These are phyloP conservation scores for Hypomyces perniciosus DNA, from an alignment of 2,329 filamentous ascomycete species.

Conservation along the genomic window DNA sequence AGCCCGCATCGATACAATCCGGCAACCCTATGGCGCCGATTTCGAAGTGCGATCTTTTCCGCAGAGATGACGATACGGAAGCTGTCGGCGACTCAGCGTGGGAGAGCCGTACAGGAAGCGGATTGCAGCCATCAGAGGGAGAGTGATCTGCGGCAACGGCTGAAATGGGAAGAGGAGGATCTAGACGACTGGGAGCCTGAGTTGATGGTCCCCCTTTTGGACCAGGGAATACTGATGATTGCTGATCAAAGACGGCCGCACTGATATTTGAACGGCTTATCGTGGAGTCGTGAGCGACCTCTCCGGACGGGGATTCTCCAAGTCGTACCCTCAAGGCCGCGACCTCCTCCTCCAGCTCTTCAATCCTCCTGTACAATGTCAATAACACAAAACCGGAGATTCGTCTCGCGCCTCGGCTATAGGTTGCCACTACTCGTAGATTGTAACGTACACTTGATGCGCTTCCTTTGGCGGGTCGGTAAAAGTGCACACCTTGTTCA, in stretches of 20 bases:
- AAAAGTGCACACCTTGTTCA: constrained; percentile 20
- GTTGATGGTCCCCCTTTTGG: too few relatives aligned
- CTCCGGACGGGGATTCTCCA: neutral
- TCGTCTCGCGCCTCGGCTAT: neutral
- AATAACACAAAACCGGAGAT: neutral
- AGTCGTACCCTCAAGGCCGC: constrained; percentile 12
- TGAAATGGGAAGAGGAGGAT: neutral
- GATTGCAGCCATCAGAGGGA: neutral
- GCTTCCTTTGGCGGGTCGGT: constrained; percentile 19
- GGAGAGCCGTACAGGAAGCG: neutral
- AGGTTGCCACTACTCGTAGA: neutral
- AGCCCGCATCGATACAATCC: constrained; percentile 18
- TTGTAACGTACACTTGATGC: constrained; percentile 15
- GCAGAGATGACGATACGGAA: neutral
- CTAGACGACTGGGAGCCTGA: neutral
- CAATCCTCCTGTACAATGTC: constrained; percentile 14
- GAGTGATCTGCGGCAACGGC: neutral
- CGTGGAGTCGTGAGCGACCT: neutral
- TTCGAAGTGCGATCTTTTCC: constrained; percentile 15
- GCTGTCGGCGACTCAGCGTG: neutral
- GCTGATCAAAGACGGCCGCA: too few relatives aligned
- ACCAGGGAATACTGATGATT: too few relatives aligned
- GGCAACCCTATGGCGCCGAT: constrained; percentile 8
- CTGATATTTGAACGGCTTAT: neutral
- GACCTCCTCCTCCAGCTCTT: constrained; percentile 15